Conservation (phyloP, 805 yeast species). For the Ogataea naganishii region DNA sequence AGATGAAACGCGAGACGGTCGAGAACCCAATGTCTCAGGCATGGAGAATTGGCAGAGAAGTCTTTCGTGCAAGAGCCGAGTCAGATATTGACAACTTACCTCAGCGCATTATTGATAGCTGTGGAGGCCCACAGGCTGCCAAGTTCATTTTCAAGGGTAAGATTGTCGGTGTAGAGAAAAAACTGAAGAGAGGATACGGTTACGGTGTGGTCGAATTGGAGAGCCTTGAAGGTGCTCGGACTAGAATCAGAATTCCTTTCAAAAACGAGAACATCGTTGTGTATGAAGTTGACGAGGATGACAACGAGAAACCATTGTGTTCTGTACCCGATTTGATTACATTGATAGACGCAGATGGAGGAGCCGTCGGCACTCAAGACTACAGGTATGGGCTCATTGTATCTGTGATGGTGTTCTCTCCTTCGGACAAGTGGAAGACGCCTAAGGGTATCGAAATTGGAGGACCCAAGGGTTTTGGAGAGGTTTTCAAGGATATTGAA, state of each 20-base stretch:
- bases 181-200: constrained; percentile 27
- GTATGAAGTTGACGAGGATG: constrained; percentile 12
- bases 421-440: constrained; percentile 25
- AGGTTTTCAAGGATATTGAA: constrained; percentile 23
- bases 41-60: constrained; percentile 38
- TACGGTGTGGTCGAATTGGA: constrained; percentile 30
- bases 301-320: constrained; percentile 19
- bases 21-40: constrained; percentile 27
- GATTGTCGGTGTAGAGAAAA: constrained; percentile 28
- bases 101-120: constrained; percentile 23
- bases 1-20: constrained; percentile 22
- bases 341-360: constrained; percentile 28
- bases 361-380: constrained; percentile 38
- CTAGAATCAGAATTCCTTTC: constrained; percentile 27
- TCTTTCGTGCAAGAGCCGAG: constrained; percentile 23
- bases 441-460: constrained; percentile 28
- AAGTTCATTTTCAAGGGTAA: constrained; percentile 26
- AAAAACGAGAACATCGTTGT: constrained; percentile 36
- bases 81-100: constrained; percentile 27
- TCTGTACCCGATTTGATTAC: constrained; percentile 35
- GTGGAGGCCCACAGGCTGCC: constrained; percentile 25
- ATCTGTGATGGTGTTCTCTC: constrained; percentile 29
- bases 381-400: constrained; percentile 34
- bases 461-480: constrained; percentile 30
- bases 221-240: constrained; percentile 5